Evolutionary conservation across 352 stramenopile genomes (phyloP).

Genomic region (Phytophthora capsici): DNA sequence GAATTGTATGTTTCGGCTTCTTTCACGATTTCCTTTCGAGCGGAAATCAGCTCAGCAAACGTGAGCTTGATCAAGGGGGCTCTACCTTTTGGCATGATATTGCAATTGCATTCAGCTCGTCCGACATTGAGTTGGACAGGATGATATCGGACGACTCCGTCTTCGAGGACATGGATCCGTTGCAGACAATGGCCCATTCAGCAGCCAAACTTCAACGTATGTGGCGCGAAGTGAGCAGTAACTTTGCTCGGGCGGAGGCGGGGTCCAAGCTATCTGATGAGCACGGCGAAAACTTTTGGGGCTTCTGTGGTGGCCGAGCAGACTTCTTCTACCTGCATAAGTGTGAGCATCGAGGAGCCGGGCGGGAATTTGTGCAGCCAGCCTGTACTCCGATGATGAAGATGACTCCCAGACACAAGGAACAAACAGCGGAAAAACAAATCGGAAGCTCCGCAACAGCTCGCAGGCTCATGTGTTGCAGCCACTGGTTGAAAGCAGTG

Average conservation of each 20-base stretch:
- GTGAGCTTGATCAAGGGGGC: not conserved
- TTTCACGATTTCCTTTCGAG: not conserved
- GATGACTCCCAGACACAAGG: constrained; percentile 1
- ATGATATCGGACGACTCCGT: constrained; percentile 6
- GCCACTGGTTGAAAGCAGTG: too few relatives aligned
- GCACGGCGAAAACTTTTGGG: constrained; percentile 2
- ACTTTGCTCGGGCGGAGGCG: constrained; percentile 4
- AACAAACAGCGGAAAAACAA: not conserved
- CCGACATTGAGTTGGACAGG: not conserved
- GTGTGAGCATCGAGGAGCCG: not conserved
- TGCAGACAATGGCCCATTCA: not conserved
- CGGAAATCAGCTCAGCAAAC: not conserved
- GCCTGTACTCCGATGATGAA: not conserved
- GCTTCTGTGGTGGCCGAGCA: not conserved
- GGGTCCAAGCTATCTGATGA: constrained; percentile 6
- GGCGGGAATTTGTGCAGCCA: constrained; percentile 1
- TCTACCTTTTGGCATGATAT: constrained; percentile 4
- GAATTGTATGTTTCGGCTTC: constrained; percentile 12
- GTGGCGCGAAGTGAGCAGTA: constrained; percentile 8
- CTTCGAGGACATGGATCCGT: constrained; percentile 2
- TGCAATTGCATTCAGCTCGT: not conserved
- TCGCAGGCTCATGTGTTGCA: not conserved
- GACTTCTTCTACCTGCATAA: constrained; percentile 8
- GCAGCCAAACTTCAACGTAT: constrained; percentile 4
- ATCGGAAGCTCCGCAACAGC: not conserved